Evolutionary conservation across 1,139 yeast species (phyloP).

Genomic region (Blastobotrys ciferrii): DNA sequence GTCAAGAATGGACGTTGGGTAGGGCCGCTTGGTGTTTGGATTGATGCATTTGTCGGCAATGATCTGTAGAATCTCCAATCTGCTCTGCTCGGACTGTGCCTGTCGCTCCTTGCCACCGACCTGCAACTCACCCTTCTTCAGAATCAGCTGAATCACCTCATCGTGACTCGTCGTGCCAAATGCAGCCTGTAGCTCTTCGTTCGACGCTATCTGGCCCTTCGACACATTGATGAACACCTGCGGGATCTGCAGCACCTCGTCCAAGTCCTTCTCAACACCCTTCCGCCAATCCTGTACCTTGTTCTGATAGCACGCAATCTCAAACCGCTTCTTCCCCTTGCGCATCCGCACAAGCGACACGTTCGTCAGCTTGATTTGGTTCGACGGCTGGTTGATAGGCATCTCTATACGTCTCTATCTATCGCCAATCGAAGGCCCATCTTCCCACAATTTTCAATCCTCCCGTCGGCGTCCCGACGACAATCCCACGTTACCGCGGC

Average conservation of each 20-base stretch:
- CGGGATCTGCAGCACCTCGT: slow-evolving; percentile 94
- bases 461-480: not conserved
- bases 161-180: slow-evolving; percentile 79
- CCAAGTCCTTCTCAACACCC: slow-evolving; percentile 83
- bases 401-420: not conserved
- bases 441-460: too few species aligned
- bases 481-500: too few species aligned
- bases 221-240: slow-evolving; percentile 91
- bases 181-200: slow-evolving; percentile 71
- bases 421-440: too few species aligned
- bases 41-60: slow-evolving; percentile 90
- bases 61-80: slow-evolving; percentile 77
- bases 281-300: slow-evolving; percentile 94
- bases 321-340: slow-evolving; percentile 87
- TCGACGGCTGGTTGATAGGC: slow-evolving; percentile 76
- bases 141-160: slow-evolving; percentile 70
- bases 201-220: slow-evolving; percentile 90
- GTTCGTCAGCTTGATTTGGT: slow-evolving; percentile 86
- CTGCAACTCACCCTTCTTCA: slow-evolving; percentile 90
- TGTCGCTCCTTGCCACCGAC: slow-evolving; percentile 90
- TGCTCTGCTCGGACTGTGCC: slow-evolving; percentile 69
- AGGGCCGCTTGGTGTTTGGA: slow-evolving; percentile 84
- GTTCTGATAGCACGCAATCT: slow-evolving; percentile 93
- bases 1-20: slow-evolving; percentile 91
- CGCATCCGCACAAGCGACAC: slow-evolving; percentile 90